phyloP scores from a whole-genome alignment of 192 early-diverging fungal species.

The Rhizophlyctis rosea region DNA sequence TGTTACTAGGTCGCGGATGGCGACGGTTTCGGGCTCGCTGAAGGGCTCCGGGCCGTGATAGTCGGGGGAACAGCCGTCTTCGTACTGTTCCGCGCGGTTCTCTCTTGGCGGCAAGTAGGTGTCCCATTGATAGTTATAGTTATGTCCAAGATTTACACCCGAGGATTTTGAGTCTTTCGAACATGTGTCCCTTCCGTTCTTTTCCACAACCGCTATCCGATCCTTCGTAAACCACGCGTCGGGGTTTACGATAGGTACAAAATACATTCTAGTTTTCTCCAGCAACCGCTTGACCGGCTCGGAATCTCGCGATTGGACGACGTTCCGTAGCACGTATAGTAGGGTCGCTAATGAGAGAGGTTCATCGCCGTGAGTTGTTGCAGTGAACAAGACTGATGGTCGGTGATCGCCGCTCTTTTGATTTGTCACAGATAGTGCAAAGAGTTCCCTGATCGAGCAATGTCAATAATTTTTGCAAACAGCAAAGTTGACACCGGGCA shows the following conservation, averaged over 20 bases:
- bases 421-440: constrained; percentile 3
- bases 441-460: constrained; percentile 4
- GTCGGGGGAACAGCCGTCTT: constrained; percentile 5
- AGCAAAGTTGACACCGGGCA: background rate
- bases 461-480: background rate
- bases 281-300: background rate
- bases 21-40: constrained; percentile 23
- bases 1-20: constrained; percentile 9
- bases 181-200: constrained; percentile 9
- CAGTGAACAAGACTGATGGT: constrained; percentile 12
- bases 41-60: constrained; percentile 24
- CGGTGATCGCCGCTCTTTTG: background rate
- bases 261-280: constrained; percentile 3
- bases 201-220: background rate
- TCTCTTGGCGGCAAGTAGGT: constrained; percentile 14
- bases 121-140: constrained; percentile 22
- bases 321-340: constrained; percentile 1
- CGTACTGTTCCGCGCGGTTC: constrained; percentile 5
- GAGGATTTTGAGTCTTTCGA: background rate
- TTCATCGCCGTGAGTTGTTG: constrained; percentile 9
- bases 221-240: constrained; percentile 4
- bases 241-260: constrained; percentile 19
- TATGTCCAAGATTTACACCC: constrained; percentile 18
- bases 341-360: constrained; percentile 7
- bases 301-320: background rate